Conservation (phyloP, 805 yeast genomes). For the Saccharomycopsis schoenii region DNA sequence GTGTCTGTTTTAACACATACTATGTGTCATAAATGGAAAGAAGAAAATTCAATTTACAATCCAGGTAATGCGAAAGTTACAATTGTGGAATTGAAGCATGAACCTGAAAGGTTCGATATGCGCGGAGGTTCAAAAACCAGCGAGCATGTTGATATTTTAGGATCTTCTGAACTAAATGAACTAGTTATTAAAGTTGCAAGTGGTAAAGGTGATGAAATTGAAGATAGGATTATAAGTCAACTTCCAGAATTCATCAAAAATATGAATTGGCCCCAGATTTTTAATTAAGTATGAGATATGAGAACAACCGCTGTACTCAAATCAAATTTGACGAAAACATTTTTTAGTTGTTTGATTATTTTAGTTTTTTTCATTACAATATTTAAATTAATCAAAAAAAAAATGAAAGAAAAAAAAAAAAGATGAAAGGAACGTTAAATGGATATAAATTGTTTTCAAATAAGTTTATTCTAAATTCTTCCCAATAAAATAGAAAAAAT, state of each 20-base stretch:
- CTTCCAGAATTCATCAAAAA: constrained; percentile 51
- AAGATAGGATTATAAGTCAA: constrained; percentile 47
- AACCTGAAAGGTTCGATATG: constrained; percentile 88
- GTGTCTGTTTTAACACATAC: constrained; percentile 78
- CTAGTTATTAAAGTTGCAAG: constrained; percentile 70
- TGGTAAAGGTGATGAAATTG: constrained; percentile 64
- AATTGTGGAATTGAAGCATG: constrained; percentile 84
- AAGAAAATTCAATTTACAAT: constrained; percentile 52
- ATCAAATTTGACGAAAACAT: not conserved
- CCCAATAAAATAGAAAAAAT: too few species aligned
- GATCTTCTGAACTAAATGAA: constrained; percentile 88
- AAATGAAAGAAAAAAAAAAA: too few species aligned
- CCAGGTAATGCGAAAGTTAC: constrained; percentile 70
- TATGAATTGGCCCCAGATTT: constrained; percentile 29
- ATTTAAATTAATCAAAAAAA: too few species aligned
- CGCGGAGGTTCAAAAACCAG: constrained; percentile 97
- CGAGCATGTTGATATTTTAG: constrained; percentile 94
- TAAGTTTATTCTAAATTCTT: too few species aligned
- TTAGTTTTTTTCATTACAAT: too few species aligned
- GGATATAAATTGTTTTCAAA: too few species aligned
- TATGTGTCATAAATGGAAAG: constrained; percentile 88
- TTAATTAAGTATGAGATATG: not conserved
- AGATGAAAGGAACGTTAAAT: too few species aligned
- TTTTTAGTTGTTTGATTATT: not conserved
- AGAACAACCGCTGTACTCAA: too few species aligned